phyloP scores from a whole-genome alignment of 208 protist species.

The Leishmania lainsoni region DNA sequence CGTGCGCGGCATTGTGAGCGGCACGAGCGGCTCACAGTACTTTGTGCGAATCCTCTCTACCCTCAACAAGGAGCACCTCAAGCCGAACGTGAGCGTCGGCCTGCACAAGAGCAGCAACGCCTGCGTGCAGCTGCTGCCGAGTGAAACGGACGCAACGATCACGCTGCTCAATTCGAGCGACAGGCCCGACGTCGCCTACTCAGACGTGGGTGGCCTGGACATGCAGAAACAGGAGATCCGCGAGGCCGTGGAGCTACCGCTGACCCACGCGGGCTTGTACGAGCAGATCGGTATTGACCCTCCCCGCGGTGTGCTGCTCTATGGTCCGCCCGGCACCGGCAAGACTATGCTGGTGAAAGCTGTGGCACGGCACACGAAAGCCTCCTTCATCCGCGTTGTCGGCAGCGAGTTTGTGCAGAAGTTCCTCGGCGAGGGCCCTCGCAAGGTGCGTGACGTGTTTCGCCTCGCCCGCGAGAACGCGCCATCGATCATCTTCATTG shows the following conservation, averaged over 20 bases:
- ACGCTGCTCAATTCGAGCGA: slow-evolving; percentile 93
- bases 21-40: slow-evolving; percentile 97
- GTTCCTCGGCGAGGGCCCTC: slow-evolving; percentile 99
- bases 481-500: slow-evolving; percentile 99
- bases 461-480: slow-evolving; percentile 98
- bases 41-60: slow-evolving; percentile 98
- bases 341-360: slow-evolving; percentile 99
- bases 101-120: slow-evolving; percentile 99
- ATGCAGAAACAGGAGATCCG: slow-evolving; percentile 99
- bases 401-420: slow-evolving; percentile 99
- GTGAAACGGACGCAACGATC: slow-evolving; percentile 98
- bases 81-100: slow-evolving; percentile 99
- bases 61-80: slow-evolving; percentile 98
- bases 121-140: slow-evolving; percentile 98
- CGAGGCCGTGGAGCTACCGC: slow-evolving; percentile 99
- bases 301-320: slow-evolving; percentile 99
- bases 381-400: slow-evolving; percentile 98
- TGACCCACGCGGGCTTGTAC: slow-evolving; percentile 99
- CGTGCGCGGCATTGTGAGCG: slow-evolving; percentile 94
- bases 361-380: slow-evolving; percentile 99
- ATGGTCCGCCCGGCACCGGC: slow-evolving; percentile 97
- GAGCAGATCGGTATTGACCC: slow-evolving; percentile 99
- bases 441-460: slow-evolving; percentile 99
- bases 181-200: slow-evolving; percentile 95
- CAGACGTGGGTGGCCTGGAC: slow-evolving; percentile 98